Evolutionary conservation across 441 rosid species (phyloP).

Genomic region (Brassica balearica): DNA sequence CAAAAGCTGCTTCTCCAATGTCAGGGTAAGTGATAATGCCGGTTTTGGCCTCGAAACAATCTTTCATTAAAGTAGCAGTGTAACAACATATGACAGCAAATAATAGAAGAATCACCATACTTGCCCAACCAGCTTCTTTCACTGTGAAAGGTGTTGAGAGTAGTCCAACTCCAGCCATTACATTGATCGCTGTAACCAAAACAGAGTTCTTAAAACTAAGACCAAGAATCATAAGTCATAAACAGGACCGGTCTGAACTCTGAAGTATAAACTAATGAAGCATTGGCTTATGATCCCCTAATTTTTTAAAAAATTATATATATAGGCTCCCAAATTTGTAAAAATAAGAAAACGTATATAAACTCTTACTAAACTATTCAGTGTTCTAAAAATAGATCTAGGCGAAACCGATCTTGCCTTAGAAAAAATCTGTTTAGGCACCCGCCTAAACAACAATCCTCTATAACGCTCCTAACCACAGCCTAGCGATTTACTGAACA

Average conservation of each 20-base stretch:
- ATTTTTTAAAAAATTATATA: not conserved
- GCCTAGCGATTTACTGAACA: not conserved
- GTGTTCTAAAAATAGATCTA: not conserved
- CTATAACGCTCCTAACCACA: not conserved
- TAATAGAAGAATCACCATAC: constrained; percentile 57
- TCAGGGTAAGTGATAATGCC: constrained; percentile 82
- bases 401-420: too few species aligned
- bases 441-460: not conserved
- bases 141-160: constrained; percentile 82
- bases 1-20: constrained; percentile 92
- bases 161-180: constrained; percentile 91
- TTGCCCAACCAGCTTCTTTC: constrained; percentile 83
- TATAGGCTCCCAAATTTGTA: not conserved
- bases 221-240: not conserved
- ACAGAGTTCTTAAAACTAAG: not conserved
- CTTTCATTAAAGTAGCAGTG: constrained; percentile 81
- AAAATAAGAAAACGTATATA: too few species aligned
- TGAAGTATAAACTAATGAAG: not conserved
- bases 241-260: not conserved
- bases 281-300: not conserved
- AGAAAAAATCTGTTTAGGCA: too few species aligned
- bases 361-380: not conserved
- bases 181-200: constrained; percentile 66
- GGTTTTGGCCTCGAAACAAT: constrained; percentile 78
- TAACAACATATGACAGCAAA: constrained; percentile 76